Percentiles rank a stretch among this genome's conserved stretches.
These are phyloP conservation scores for Chlorella sp. DNA, from an alignment of 139 green algal species.

Conservation along the genomic window DNA sequence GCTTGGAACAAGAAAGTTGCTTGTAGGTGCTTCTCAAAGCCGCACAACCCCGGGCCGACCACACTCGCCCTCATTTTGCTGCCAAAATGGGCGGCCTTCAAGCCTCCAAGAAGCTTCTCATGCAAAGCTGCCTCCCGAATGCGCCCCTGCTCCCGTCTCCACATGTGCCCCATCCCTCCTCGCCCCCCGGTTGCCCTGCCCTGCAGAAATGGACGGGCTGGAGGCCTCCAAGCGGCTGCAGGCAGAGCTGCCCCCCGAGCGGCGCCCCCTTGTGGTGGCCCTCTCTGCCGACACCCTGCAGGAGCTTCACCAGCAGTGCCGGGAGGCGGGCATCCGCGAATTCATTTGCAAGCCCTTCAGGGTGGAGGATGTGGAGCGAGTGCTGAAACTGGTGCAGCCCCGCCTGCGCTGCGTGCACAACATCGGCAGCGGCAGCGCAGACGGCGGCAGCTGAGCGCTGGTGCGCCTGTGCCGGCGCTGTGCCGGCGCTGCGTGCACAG, in stretches of 20 bases:
- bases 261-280: constrained; percentile 71
- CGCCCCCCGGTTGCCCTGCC: not conserved
- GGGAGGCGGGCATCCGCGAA: constrained; percentile 68
- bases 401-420: not conserved
- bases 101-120: too few species aligned
- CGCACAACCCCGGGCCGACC: too few species aligned
- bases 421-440: too few species aligned
- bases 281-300: constrained; percentile 74
- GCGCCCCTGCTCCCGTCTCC: not conserved
- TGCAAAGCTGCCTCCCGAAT: not conserved
- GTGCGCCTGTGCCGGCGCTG: too few species aligned
- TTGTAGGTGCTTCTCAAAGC: too few species aligned
- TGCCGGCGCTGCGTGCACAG: too few species aligned
- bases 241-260: constrained; percentile 45
- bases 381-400: constrained; percentile 52
- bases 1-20: not conserved
- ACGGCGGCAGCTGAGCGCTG: too few species aligned
- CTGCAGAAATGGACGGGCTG: constrained; percentile 75
- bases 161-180: too few species aligned
- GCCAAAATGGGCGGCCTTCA: too few species aligned
- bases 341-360: constrained; percentile 80
- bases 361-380: constrained; percentile 74
- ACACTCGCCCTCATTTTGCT: too few species aligned
- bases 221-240: constrained; percentile 69
- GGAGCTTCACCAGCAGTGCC: constrained; percentile 59